A percentile compares a stretch with the other conserved stretches of the same genome.
phyloP scores from a whole-genome alignment of 2,329 filamentous ascomycete genomes.

The Xylaria sp. region DNA sequence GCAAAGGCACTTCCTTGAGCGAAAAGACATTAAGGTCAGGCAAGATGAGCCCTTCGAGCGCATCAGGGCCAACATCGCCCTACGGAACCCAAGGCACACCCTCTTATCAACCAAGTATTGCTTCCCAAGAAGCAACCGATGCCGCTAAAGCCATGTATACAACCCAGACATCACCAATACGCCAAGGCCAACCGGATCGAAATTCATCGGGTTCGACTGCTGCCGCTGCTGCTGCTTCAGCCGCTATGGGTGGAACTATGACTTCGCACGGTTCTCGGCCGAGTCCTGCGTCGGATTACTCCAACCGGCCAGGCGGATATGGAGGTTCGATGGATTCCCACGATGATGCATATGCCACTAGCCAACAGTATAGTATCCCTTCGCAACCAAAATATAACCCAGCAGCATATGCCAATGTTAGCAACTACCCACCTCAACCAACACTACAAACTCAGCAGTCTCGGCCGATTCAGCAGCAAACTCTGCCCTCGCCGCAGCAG shows the following conservation, averaged over 20 bases:
- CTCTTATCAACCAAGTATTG: constrained; percentile 42
- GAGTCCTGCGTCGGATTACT: constrained; percentile 40
- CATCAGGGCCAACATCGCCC: constrained; percentile 41
- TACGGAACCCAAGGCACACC: constrained; percentile 33
- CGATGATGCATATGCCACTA: constrained; percentile 40
- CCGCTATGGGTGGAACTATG: constrained; percentile 61
- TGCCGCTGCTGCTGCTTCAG: constrained; percentile 58
- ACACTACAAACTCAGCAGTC: constrained; percentile 49
- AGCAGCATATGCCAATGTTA: constrained; percentile 72
- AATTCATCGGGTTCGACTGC: constrained; percentile 60
- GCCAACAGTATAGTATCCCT: constrained; percentile 38
- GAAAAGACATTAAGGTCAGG: constrained; percentile 68
- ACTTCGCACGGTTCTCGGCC: constrained; percentile 42
- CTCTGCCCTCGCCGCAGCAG: constrained; percentile 37
- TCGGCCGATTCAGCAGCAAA: constrained; percentile 45
- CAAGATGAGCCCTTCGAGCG: constrained; percentile 52
- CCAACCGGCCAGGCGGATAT: constrained; percentile 43
- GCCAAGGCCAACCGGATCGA: constrained; percentile 57
- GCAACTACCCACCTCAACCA: constrained; percentile 52
- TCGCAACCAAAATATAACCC: constrained; percentile 75
- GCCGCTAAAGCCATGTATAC: constrained; percentile 68
- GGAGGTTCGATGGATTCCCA: constrained; percentile 37
- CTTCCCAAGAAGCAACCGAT: constrained; percentile 62
- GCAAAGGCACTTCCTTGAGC: constrained; percentile 63
- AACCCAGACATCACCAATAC: constrained; percentile 58